Conservation (phyloP, 257 asterid genomes). For the Petunia axillaris region DNA sequence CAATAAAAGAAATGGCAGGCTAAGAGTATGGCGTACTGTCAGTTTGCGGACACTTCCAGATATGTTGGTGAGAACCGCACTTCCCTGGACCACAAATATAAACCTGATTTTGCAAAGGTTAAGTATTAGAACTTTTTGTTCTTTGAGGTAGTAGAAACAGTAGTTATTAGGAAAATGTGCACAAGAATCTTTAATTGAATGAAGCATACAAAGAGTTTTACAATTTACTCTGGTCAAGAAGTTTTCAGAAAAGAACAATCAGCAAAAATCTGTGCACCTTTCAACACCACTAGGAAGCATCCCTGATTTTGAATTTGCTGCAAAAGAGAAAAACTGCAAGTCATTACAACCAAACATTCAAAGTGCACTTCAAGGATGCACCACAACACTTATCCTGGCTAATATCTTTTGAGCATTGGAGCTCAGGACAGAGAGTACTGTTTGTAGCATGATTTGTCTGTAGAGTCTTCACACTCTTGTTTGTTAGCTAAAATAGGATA, state of each 20-base stretch:
- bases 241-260: constrained; percentile 9
- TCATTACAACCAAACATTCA: not conserved
- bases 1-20: not conserved
- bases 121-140: constrained; percentile 20
- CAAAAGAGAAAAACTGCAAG: constrained; percentile 23
- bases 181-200: not conserved
- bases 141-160: not conserved
- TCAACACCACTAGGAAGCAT: constrained; percentile 77
- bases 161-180: constrained; percentile 8
- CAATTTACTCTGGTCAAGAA: not conserved
- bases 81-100: constrained; percentile 74
- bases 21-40: constrained; percentile 45
- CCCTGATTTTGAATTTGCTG: constrained; percentile 80
- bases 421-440: not conserved
- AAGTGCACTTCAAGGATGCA: not conserved
- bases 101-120: constrained; percentile 55
- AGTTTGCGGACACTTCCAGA: constrained; percentile 53
- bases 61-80: constrained; percentile 53
- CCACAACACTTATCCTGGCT: not conserved
- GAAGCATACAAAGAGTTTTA: not conserved
- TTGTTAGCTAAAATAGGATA: constrained; percentile 11
- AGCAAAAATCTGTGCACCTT: constrained; percentile 52
- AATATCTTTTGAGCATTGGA: not conserved
- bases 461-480: not conserved
- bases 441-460: constrained; percentile 8